phyloP scores from a whole-genome alignment of 139 green algal species.

The Closterium sp. region DNA sequence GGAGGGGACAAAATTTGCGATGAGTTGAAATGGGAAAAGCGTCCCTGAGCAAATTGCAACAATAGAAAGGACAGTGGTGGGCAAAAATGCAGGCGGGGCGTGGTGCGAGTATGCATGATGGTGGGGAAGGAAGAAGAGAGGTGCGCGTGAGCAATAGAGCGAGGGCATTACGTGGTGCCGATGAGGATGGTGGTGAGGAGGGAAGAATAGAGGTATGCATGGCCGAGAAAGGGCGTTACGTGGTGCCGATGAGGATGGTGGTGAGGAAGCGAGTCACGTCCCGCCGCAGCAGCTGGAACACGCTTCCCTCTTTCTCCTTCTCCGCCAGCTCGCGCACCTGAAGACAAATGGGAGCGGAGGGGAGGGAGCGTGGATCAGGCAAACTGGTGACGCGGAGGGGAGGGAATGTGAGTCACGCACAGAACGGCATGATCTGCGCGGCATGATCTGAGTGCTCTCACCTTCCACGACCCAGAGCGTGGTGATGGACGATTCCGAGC shows the following conservation, averaged over 20 bases:
- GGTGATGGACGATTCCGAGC: background rate
- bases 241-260: slow-evolving; percentile 60
- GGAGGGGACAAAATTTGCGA: background rate
- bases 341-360: background rate
- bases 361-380: background rate
- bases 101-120: too few species aligned
- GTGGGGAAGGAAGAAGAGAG: background rate
- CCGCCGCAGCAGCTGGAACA: slow-evolving; percentile 51
- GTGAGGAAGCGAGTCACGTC: slow-evolving; percentile 61
- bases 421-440: background rate
- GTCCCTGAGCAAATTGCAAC: too few species aligned
- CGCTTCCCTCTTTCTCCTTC: slow-evolving; percentile 47
- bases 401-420: background rate
- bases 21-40: background rate
- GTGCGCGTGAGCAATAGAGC: too few species aligned
- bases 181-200: background rate
- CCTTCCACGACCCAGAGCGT: background rate
- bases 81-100: too few species aligned
- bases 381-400: background rate
- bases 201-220: background rate
- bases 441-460: background rate
- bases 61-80: too few species aligned
- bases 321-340: slow-evolving; percentile 55
- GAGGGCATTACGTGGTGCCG: slow-evolving; percentile 38
- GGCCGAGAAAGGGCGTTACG: slow-evolving; percentile 16